Percentiles rank a stretch among this genome's conserved stretches.
Conservation (phyloP, 78 protist genomes). For the Dictyostelium purpureum region DNA sequence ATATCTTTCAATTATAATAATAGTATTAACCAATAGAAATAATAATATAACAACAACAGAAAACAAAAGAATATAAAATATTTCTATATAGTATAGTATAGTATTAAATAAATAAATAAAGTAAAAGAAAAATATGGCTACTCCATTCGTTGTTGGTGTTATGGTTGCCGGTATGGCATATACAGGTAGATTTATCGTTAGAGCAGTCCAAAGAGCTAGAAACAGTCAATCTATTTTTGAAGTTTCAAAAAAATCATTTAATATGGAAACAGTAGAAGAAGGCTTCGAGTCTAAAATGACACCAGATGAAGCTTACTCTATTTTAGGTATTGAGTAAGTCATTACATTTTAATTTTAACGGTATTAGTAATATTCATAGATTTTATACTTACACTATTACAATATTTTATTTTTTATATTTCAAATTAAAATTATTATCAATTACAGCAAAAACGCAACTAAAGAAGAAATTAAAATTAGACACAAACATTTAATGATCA, state of each 20-base stretch:
- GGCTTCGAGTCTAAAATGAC: conserved; percentile 39
- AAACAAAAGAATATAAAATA: too few species aligned
- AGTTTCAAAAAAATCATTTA: background rate
- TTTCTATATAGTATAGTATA: too few species aligned
- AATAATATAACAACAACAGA: too few species aligned
- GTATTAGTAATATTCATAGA: background rate
- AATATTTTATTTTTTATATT: background rate
- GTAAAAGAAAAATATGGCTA: conserved; percentile 74
- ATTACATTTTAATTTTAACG: background rate
- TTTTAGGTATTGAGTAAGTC: conserved; percentile 43
- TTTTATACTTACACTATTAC: background rate
- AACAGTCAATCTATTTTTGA: background rate
- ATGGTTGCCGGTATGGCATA: conserved; percentile 67
- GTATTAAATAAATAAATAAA: too few species aligned
- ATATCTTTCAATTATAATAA: too few species aligned
- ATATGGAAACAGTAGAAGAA: background rate
- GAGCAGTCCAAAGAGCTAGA: conserved; percentile 11
- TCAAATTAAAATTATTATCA: background rate
- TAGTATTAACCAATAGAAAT: too few species aligned
- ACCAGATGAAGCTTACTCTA: conserved; percentile 17
- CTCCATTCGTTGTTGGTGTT: conserved; percentile 63
- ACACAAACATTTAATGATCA: conserved; percentile 50
- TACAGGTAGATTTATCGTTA: background rate
- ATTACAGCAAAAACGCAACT: background rate
- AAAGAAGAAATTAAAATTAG: conserved; percentile 29